These are phyloP conservation scores for Trematosphaeria pertusa DNA, from an alignment of 2,329 filamentous ascomycete species.

Conservation along the genomic window DNA sequence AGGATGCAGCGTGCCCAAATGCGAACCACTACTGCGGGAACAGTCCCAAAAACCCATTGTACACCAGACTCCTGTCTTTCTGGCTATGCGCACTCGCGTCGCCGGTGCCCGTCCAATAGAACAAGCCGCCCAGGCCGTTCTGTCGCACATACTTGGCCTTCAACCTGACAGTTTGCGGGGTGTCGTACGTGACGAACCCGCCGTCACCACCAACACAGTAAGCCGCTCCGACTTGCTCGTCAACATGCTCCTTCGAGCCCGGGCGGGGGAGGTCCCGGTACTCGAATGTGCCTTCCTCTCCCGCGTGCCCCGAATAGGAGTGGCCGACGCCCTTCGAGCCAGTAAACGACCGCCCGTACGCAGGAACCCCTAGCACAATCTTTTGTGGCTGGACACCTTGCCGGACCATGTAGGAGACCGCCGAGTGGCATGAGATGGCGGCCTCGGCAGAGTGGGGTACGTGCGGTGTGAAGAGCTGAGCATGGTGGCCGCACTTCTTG, in stretches of 20 bases:
- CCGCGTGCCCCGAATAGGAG: constrained; percentile 58
- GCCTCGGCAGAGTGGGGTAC: constrained; percentile 62
- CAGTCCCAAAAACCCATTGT: constrained; percentile 65
- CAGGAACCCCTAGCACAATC: constrained; percentile 77
- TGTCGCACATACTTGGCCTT: constrained; percentile 78
- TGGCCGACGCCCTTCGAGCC: constrained; percentile 71
- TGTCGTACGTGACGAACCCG: constrained; percentile 82
- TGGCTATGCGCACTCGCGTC: constrained; percentile 61
- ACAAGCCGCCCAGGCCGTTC: constrained; percentile 75
- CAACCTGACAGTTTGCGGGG: constrained; percentile 74
- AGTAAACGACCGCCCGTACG: constrained; percentile 78
- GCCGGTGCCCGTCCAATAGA: constrained; percentile 81
- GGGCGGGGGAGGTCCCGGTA: constrained; percentile 72
- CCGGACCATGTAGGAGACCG: constrained; percentile 69
- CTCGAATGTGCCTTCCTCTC: constrained; percentile 74
- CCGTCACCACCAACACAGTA: constrained; percentile 76
- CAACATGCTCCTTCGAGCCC: constrained; percentile 69
- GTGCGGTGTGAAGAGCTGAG: constrained; percentile 71
- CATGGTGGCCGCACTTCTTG: constrained; percentile 72
- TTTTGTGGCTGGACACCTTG: constrained; percentile 73
- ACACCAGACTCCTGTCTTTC: constrained; percentile 64
- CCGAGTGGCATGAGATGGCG: constrained; percentile 67
- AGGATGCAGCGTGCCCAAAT: neutral
- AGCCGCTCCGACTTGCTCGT: constrained; percentile 72
- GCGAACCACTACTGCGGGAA: constrained; percentile 33